A percentile compares a stretch with the other conserved stretches of the same genome.
Conservation (phyloP, 2,329 filamentous ascomycete genomes). For the Xylariaceae sp. region DNA sequence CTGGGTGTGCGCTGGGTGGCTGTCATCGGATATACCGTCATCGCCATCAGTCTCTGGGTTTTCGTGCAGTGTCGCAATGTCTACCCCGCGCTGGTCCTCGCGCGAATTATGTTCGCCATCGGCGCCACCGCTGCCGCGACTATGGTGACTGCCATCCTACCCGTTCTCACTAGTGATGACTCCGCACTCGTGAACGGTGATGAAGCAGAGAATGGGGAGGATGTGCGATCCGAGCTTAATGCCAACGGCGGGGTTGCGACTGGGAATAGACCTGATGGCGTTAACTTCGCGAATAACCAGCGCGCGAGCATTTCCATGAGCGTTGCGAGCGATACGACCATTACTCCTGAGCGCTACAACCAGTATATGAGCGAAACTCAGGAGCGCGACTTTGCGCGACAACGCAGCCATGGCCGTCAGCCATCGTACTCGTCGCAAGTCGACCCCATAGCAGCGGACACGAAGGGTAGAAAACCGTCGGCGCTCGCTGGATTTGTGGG, state of each 20-base stretch:
- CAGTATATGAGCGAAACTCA: constrained; percentile 33
- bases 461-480: constrained; percentile 41
- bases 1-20: constrained; percentile 68
- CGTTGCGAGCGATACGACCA: constrained; percentile 68
- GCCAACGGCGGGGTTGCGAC: constrained; percentile 1
- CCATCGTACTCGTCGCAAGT: constrained; percentile 12
- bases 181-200: constrained; percentile 25
- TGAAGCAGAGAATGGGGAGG: constrained; percentile 20
- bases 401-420: constrained; percentile 21
- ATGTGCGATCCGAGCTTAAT: constrained; percentile 1
- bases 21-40: constrained; percentile 74
- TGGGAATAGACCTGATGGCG: background rate
- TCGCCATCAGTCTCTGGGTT: constrained; percentile 68
- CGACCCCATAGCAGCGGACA: constrained; percentile 12
- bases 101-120: constrained; percentile 73
- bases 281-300: constrained; percentile 31
- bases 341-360: constrained; percentile 60
- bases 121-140: constrained; percentile 88
- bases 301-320: constrained; percentile 60
- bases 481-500: constrained; percentile 83
- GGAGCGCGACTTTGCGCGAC: constrained; percentile 5
- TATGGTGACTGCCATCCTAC: constrained; percentile 95
- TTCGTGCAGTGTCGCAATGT: constrained; percentile 77
- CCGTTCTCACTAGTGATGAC: constrained; percentile 57
- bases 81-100: constrained; percentile 82